phyloP scores from a whole-genome alignment of 1,139 yeast species.

The Chernovozyma sophiae-reginae region DNA sequence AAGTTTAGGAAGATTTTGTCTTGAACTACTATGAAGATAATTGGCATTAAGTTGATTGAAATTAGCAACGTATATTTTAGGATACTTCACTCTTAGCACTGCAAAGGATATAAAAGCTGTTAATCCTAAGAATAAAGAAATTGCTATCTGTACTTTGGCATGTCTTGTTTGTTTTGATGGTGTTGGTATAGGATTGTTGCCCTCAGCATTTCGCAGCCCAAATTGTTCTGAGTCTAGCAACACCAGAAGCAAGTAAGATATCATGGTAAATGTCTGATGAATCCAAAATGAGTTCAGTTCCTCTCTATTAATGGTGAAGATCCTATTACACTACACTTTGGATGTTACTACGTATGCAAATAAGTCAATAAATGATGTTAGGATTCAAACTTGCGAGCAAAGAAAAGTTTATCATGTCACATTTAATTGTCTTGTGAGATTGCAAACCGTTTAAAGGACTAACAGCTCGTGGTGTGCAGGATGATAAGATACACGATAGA shows the following conservation, averaged over 20 bases:
- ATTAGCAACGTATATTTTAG: constrained; percentile 64
- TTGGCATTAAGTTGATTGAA: constrained; percentile 40
- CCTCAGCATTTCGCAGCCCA: constrained; percentile 2
- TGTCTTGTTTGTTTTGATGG: constrained; percentile 21
- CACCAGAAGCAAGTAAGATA: not conserved
- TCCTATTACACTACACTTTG: too few species aligned
- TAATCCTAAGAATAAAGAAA: constrained; percentile 62
- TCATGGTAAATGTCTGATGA: too few species aligned
- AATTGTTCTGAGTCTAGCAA: not conserved
- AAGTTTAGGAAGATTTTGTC: constrained; percentile 35
- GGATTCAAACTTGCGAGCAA: too few species aligned
- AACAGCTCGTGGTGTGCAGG: too few species aligned
- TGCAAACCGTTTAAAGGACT: too few species aligned
- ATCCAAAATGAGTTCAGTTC: too few species aligned
- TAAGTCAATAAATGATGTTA: too few species aligned
- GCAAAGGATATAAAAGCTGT: constrained; percentile 65
- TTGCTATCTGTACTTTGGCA: constrained; percentile 49
- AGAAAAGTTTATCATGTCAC: too few species aligned
- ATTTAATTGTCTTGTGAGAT: too few species aligned
- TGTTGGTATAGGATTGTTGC: constrained; percentile 5
- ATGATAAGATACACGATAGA: too few species aligned
- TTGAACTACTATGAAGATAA: constrained; percentile 40
- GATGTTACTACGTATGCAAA: too few species aligned
- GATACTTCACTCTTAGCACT: constrained; percentile 59
- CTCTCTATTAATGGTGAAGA: too few species aligned